phyloP scores from a whole-genome alignment of 192 early-diverging fungal genomes.

The Backusella australiensis region DNA sequence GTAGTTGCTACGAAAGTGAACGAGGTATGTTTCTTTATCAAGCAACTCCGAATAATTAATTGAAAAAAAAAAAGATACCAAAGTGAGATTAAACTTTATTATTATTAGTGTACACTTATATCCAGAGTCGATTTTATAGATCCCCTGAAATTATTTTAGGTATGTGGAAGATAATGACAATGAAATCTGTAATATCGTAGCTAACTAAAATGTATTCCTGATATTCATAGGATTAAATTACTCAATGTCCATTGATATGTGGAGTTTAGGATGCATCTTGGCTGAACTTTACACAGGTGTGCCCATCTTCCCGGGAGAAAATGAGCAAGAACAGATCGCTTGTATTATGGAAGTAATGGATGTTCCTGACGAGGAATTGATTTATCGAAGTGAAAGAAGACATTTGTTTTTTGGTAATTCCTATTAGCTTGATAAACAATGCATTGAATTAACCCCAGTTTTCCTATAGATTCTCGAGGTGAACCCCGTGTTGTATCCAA shows the following conservation, averaged over 20 bases:
- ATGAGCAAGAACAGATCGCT: slow-evolving; percentile 93
- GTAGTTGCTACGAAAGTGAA: slow-evolving; percentile 90
- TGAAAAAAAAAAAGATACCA: slow-evolving; percentile 10
- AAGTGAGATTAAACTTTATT: slow-evolving; percentile 8
- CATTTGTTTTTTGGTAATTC: slow-evolving; percentile 85
- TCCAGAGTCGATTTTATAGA: slow-evolving; percentile 95
- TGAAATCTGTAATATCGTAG: background rate
- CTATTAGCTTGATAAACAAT: slow-evolving; percentile 11
- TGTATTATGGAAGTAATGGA: slow-evolving; percentile 96
- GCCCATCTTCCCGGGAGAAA: slow-evolving; percentile 96
- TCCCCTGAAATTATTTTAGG: slow-evolving; percentile 97
- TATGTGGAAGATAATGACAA: slow-evolving; percentile 8
- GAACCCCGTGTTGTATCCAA: slow-evolving; percentile 69
- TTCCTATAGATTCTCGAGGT: slow-evolving; percentile 37
- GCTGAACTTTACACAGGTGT: slow-evolving; percentile 85
- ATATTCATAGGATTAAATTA: slow-evolving; percentile 54
- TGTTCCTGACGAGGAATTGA: slow-evolving; percentile 66
- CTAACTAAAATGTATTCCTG: background rate
- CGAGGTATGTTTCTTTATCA: slow-evolving; percentile 24
- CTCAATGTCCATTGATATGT: slow-evolving; percentile 94
- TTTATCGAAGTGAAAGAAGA: slow-evolving; percentile 77
- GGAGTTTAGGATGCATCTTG: slow-evolving; percentile 94
- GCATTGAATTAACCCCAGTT: slow-evolving; percentile 7
- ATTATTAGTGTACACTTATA: slow-evolving; percentile 87
- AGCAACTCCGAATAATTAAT: slow-evolving; percentile 1